Evolutionary conservation across 345 rosid genomes (phyloP), one percentile per base, ranked within the genome.

Genomic region (Boechera stricta): DNA sequence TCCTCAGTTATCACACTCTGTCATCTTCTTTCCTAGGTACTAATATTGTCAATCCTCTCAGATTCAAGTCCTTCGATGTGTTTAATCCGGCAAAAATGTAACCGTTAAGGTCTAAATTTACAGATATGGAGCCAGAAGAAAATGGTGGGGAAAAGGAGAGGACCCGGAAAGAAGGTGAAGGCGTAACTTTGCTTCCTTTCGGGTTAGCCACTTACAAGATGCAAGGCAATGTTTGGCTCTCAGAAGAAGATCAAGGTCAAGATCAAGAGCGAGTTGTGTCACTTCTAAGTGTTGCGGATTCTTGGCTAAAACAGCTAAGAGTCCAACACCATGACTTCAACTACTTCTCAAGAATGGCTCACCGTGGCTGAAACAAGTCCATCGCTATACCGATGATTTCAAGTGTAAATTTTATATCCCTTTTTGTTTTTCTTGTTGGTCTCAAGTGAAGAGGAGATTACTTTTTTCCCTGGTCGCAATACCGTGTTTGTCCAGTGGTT

Each of bases 311-410:
- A 86, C 99, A 96, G 68, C 87, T 96, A 10, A 78, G 86, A 86
- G 98, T 93, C 74, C 97, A 91, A 80, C 99, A 96, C 85, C 98
- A 91, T 52, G 99, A 96, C 87, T 96, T 89, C 85, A 85, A 88
- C 83, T 90, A 90, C 89, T 96, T 93, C 85, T 83, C 78, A 32
- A 92, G 89, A 80, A 85, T 83, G 76, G 71, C 76, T 70, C 79
- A 86, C 77, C 89, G 84, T 85, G 93, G 92, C 85, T 91, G 73
- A 82, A 62, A 31, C 75, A 24, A 71, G 32, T 49, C 67, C 10
- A 1, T 45, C 38, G 2, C 49, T 4, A 4, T 29, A 61, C 36
- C 6, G 26, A 44, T 47, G 67, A 36, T 38, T 65, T 48, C 61
- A 58, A 57, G 29, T 41, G 55, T 78, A 66, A 64, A 58, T 39